A percentile compares a stretch with the other conserved stretches of the same genome.
phyloP scores from a whole-genome alignment of 2,329 filamentous ascomycete species.

The Herpotrichia juniperi region DNA sequence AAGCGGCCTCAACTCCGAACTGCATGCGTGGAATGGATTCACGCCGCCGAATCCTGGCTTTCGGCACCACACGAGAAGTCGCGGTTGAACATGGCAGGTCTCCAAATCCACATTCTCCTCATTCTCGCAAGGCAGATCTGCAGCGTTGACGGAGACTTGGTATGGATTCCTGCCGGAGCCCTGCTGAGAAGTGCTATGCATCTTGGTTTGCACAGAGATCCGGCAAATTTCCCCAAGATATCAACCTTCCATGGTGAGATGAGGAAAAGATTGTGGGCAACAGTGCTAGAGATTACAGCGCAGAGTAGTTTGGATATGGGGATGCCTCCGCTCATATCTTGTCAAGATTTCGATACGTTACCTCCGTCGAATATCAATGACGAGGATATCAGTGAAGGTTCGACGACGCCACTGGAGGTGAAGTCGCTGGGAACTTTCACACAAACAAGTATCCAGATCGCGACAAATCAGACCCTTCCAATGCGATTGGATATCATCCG shows the following conservation, averaged over 20 bases:
- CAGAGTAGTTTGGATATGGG: slow-evolving; percentile 47
- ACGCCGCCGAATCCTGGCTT: slow-evolving; percentile 62
- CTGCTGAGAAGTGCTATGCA: slow-evolving; percentile 48
- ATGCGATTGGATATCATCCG: slow-evolving; percentile 42
- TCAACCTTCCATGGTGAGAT: slow-evolving; percentile 47
- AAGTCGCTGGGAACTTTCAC: slow-evolving; percentile 38
- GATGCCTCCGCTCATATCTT: slow-evolving; percentile 43
- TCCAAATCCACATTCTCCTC: slow-evolving; percentile 54
- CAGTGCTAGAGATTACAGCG: slow-evolving; percentile 43
- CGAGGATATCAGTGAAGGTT: slow-evolving; percentile 41
- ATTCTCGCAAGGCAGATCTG: slow-evolving; percentile 45
- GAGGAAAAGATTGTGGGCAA: slow-evolving; percentile 36
- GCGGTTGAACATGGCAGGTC: slow-evolving; percentile 54
- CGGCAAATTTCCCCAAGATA: slow-evolving; percentile 41
- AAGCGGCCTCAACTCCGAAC: slow-evolving; percentile 51
- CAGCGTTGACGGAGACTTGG: slow-evolving; percentile 42
- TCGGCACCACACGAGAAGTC: slow-evolving; percentile 61
- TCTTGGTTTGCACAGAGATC: slow-evolving; percentile 51
- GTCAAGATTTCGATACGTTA: slow-evolving; percentile 45
- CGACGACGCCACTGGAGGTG: slow-evolving; percentile 17
- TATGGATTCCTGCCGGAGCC: slow-evolving; percentile 47
- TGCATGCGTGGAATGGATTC: slow-evolving; percentile 57
- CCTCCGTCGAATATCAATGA: slow-evolving; percentile 50
- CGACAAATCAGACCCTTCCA: slow-evolving; percentile 42
- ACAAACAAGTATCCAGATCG: slow-evolving; percentile 44